Base-by-base conservation (phyloP, 306 rosid genomes). In the Ziziphus jujuba region DNA sequence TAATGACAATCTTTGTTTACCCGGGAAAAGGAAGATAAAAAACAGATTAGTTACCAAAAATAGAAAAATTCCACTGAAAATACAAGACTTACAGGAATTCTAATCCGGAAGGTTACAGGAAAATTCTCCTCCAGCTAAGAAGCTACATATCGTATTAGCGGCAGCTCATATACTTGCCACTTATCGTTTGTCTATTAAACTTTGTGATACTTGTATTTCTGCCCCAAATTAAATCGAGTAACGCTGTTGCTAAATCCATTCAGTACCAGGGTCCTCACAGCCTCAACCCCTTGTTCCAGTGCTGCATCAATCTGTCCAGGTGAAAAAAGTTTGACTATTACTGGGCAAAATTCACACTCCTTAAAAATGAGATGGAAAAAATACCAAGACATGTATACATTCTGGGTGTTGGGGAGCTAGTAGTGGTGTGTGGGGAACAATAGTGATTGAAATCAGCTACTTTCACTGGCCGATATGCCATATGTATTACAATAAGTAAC, bases 161-260 rank as follows among this genome's bases (percentile, higher is more conserved):
- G 45, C 9, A 1, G 12, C 45, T 40, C 12, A 12, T 8, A 40
- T 40, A 40, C 9, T 40, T 40, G 45, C 12, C 15, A 40, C 45
- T 16, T 25, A 1, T 69, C 21, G 64, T 16, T 19, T 75, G 67
- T 69, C 59, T 21, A 57, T 80, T 77, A 86, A 59, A 90, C 96
- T 84, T 81, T 83, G 78, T 93, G 87, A 76, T 84, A 77, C 84
- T 93, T 93, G 78, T 93, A 93, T 61, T 88, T 93, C 84, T 90
- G 97, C 61, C 82, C 82, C 78, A 86, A 69, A 72, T 93, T 90
- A 70, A 93, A 88, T 73, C 86, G 81, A 77, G 79, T 74, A 55
- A 90, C 72, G n/a, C 74, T 86, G 9, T 81, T 79, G 73, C 54
- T 80, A 71, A 93, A 93, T 25, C 97, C 97, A 28, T 79, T 66